phyloP scores from a whole-genome alignment of 495 filamentous ascomycete species.

The Daldinia loculata region DNA sequence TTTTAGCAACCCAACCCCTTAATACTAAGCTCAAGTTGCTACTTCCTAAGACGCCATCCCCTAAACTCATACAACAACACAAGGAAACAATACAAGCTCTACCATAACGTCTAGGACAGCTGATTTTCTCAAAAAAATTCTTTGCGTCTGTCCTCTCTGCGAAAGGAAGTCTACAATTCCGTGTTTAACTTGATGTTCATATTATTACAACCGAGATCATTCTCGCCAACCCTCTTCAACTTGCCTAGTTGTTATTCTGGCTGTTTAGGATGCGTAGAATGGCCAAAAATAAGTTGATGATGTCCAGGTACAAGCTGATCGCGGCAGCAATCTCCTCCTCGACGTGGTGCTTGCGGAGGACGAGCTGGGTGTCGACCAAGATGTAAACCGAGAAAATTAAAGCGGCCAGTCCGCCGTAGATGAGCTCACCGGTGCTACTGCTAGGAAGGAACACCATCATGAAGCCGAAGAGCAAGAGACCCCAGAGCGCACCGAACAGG shows the following conservation, averaged over 20 bases:
- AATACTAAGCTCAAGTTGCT: conserved; percentile 8
- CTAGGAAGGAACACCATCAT: conserved; percentile 85
- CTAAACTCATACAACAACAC: conserved; percentile 48
- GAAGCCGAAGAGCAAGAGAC: conserved; percentile 90
- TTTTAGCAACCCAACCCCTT: neutral
- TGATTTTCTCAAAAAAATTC: neutral
- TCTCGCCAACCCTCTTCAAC: neutral
- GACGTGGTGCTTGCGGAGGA: conserved; percentile 94
- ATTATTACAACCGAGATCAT: neutral
- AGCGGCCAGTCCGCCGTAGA: conserved; percentile 81
- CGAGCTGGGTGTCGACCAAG: conserved; percentile 92
- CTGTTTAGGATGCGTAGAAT: conserved; percentile 91
- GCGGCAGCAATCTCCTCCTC: conserved; percentile 99
- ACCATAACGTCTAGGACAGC: neutral
- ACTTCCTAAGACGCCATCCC: conserved; percentile 18
- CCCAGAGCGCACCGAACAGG: conserved; percentile 89
- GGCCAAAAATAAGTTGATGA: conserved; percentile 95
- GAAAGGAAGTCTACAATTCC: neutral
- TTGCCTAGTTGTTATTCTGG: conserved; percentile 78
- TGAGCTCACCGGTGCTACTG: conserved; percentile 78
- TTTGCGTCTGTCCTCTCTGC: neutral
- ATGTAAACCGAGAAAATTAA: conserved; percentile 94
- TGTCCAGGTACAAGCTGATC: conserved; percentile 93
- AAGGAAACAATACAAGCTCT: conserved; percentile 25
- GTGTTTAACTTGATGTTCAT: neutral